Percentiles rank a stretch among this genome's conserved stretches.
These are phyloP conservation scores for Thermoascus crustaceus DNA, from an alignment of 2,329 filamentous ascomycete genomes.

Conservation along the genomic window DNA sequence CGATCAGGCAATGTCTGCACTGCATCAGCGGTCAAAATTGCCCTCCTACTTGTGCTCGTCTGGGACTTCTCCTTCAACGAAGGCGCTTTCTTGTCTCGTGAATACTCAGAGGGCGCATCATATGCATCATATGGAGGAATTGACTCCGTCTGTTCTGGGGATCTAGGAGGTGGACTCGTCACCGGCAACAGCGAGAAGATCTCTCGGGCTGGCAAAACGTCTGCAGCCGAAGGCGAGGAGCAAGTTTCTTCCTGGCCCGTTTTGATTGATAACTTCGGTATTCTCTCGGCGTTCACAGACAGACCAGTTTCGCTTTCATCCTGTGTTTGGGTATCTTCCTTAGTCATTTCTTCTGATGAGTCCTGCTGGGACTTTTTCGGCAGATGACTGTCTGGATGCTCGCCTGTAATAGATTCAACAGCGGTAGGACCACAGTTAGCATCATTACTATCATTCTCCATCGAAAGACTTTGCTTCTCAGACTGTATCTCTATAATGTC, in stretches of 20 bases:
- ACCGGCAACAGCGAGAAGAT: constrained; percentile 3
- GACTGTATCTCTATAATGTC: constrained; percentile 13
- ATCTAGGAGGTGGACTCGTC: not conserved
- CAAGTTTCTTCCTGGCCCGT: too few species aligned
- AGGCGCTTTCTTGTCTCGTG: not conserved
- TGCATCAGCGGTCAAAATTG: constrained; percentile 25
- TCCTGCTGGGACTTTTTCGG: not conserved
- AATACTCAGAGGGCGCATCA: too few species aligned
- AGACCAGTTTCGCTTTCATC: too few species aligned
- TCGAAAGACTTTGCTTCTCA: constrained; percentile 5
- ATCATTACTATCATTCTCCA: not conserved
- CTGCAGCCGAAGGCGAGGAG: not conserved
- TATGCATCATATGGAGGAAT: too few species aligned
- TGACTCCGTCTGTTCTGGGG: not conserved
- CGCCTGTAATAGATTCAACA: not conserved
- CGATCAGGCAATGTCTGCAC: constrained; percentile 58
- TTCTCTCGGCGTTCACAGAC: not conserved
- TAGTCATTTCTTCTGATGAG: too few species aligned
- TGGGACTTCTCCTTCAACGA: constrained; percentile 5
- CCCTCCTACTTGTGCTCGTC: constrained; percentile 13
- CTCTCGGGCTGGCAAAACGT: not conserved
- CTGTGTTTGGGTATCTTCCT: too few species aligned
- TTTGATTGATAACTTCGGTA: too few species aligned
- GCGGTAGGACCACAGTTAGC: not conserved
- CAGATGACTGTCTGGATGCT: not conserved